Percentiles rank a stretch among this genome's conserved stretches.
These are phyloP conservation scores for Psilocybe tampanensis DNA, from an alignment of 768 basidiomycete species.

Conservation along the genomic window DNA sequence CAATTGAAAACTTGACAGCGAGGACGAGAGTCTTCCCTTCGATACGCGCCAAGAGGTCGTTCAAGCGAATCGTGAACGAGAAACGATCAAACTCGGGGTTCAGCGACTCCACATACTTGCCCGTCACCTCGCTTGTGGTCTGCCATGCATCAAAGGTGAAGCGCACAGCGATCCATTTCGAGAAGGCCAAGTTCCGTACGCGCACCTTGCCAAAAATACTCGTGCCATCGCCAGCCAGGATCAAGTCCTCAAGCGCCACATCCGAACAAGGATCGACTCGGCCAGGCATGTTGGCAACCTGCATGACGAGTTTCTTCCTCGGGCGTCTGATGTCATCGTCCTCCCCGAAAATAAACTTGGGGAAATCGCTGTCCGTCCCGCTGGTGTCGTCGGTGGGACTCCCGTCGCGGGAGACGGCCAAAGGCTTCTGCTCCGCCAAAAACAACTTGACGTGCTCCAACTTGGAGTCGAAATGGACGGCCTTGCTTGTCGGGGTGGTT, in stretches of 20 bases:
- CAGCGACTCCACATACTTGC: constrained; percentile 51
- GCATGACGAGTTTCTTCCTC: constrained; percentile 54
- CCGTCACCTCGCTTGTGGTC: constrained; percentile 92
- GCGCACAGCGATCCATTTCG: constrained; percentile 85
- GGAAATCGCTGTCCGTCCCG: constrained; percentile 79
- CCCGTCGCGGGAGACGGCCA: constrained; percentile 89
- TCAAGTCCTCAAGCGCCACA: constrained; percentile 56
- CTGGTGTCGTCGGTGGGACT: constrained; percentile 85
- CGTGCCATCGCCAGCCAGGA: constrained; percentile 51
- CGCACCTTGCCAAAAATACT: constrained; percentile 73
- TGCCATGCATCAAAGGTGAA: constrained; percentile 97
- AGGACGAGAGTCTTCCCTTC: constrained; percentile 84
- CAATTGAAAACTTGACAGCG: constrained; percentile 72
- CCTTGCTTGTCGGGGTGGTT: constrained; percentile 80
- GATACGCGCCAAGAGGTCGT: constrained; percentile 74
- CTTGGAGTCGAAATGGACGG: constrained; percentile 90
- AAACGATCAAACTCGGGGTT: constrained; percentile 66
- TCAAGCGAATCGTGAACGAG: constrained; percentile 72
- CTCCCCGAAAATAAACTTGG: constrained; percentile 56
- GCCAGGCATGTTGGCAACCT: constrained; percentile 68
- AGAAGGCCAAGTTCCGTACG: constrained; percentile 84
- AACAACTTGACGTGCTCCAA: constrained; percentile 96
- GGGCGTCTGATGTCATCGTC: constrained; percentile 32
- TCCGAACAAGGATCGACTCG: constrained; percentile 39
- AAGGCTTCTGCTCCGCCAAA: constrained; percentile 91